Conservation (phyloP, 1,284 basidiomycete genomes). For the Phaffia rhodozyma region DNA sequence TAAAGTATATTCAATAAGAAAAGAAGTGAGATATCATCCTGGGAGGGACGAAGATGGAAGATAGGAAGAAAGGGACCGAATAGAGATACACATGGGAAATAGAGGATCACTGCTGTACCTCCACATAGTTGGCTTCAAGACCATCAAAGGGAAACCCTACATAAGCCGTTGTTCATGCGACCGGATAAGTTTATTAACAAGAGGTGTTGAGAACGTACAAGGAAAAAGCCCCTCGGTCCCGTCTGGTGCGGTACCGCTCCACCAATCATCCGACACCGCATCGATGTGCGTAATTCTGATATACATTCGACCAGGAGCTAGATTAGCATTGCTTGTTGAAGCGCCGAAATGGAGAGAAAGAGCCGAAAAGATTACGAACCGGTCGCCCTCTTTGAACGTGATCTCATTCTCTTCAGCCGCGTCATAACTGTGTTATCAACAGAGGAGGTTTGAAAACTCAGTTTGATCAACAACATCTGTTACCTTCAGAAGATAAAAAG, state of each 20-base stretch:
- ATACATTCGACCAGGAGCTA: background rate
- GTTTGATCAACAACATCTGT: background rate
- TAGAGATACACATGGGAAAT: too few relatives aligned
- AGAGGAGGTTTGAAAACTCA: background rate
- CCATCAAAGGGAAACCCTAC: too few relatives aligned
- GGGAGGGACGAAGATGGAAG: too few relatives aligned
- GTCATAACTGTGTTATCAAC: constrained; percentile 49
- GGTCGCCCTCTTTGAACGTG: constrained; percentile 67
- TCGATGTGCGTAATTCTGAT: background rate
- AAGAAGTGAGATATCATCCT: too few relatives aligned
- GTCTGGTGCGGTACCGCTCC: constrained; percentile 55
- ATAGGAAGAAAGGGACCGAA: too few relatives aligned
- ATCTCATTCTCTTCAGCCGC: constrained; percentile 82
- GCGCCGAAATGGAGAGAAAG: constrained; percentile 31
- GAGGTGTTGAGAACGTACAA: constrained; percentile 40
- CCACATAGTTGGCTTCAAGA: constrained; percentile 3
- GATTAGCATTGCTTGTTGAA: constrained; percentile 11
- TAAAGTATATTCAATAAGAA: too few relatives aligned
- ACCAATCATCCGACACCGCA: constrained; percentile 64
- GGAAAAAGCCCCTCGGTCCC: constrained; percentile 72
- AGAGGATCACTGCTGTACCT: background rate
- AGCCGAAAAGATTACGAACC: constrained; percentile 58
- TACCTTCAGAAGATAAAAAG: constrained; percentile 1
- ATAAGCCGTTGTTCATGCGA: too few relatives aligned
- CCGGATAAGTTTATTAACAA: too few relatives aligned